These are phyloP conservation scores for Stemphylium lycopersici DNA, from an alignment of 2,329 filamentous ascomycete species.

Conservation along the genomic window DNA sequence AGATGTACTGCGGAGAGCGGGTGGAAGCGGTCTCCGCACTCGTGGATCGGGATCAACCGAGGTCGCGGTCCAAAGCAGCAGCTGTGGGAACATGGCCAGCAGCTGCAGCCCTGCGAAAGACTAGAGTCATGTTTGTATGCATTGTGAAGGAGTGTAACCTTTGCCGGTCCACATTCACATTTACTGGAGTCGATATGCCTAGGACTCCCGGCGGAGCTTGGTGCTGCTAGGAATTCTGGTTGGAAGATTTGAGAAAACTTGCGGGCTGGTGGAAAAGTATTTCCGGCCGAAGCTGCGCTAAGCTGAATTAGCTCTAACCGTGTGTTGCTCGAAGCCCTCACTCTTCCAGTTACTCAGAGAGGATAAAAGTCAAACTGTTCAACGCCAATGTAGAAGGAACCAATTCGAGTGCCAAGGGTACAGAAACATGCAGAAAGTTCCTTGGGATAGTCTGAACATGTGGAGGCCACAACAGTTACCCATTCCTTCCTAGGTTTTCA, in stretches of 20 bases:
- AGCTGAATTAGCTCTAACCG: not conserved
- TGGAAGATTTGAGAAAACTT: conserved; percentile 16
- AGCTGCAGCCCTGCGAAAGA: conserved; percentile 3
- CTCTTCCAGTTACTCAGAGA: too few species aligned
- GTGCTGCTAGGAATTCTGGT: conserved; percentile 7
- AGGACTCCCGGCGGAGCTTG: conserved; percentile 12
- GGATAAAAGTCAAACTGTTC: too few species aligned
- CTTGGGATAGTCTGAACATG: too few species aligned
- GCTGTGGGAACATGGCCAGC: conserved; percentile 6
- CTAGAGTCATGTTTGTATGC: conserved; percentile 2
- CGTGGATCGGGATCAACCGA: conserved; percentile 40
- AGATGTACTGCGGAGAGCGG: conserved; percentile 30
- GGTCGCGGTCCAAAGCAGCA: conserved; percentile 32
- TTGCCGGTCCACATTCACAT: not conserved
- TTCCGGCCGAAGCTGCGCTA: conserved; percentile 19
- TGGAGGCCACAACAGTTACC: too few species aligned
- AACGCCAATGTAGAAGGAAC: too few species aligned
- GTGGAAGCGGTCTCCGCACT: conserved; percentile 42
- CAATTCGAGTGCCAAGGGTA: too few species aligned
- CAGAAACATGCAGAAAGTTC: too few species aligned
- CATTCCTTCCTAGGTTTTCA: too few species aligned
- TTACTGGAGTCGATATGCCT: conserved; percentile 12
- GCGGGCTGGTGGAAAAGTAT: conserved; percentile 20
- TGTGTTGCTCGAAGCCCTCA: not conserved
- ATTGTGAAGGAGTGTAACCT: conserved; percentile 4